Evolutionary conservation across 805 yeast genomes (phyloP).

Genomic region (Pichia kluyveri): DNA sequence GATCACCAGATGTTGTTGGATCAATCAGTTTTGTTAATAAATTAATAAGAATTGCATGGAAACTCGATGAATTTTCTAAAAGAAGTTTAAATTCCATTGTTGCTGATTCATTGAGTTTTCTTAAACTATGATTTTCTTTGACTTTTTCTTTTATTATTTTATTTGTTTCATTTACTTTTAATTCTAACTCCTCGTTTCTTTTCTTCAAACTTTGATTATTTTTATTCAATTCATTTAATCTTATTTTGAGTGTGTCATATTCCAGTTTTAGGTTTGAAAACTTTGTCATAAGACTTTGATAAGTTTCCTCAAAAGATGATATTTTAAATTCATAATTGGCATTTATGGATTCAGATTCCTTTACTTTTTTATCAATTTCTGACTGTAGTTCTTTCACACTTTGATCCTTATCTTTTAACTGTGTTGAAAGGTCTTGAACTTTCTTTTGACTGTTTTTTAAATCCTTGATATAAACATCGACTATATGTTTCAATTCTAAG

Average conservation of each 20-base stretch:
- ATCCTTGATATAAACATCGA: not conserved
- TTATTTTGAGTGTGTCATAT: not conserved
- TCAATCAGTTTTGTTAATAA: slow-evolving; percentile 1
- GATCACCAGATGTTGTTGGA: not conserved
- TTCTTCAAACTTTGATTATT: not conserved
- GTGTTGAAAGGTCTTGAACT: not conserved
- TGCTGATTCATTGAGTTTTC: not conserved
- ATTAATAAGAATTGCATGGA: not conserved
- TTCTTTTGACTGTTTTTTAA: not conserved
- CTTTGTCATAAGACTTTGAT: not conserved
- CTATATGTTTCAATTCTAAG: not conserved
- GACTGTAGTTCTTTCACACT: not conserved
- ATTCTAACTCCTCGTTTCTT: not conserved
- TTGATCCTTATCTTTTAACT: not conserved
- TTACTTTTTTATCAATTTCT: too few species aligned
- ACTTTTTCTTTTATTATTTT: not conserved
- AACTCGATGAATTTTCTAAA: not conserved
- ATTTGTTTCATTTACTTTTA: not conserved
- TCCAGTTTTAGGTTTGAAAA: not conserved
- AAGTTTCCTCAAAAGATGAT: not conserved
- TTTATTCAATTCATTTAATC: not conserved
- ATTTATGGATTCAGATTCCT: not conserved
- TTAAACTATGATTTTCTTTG: not conserved
- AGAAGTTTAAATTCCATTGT: not conserved
- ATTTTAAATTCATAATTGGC: not conserved